Base-by-base conservation (phyloP, 73 alveolate genomes). In the Paramecium biaurelia region DNA sequence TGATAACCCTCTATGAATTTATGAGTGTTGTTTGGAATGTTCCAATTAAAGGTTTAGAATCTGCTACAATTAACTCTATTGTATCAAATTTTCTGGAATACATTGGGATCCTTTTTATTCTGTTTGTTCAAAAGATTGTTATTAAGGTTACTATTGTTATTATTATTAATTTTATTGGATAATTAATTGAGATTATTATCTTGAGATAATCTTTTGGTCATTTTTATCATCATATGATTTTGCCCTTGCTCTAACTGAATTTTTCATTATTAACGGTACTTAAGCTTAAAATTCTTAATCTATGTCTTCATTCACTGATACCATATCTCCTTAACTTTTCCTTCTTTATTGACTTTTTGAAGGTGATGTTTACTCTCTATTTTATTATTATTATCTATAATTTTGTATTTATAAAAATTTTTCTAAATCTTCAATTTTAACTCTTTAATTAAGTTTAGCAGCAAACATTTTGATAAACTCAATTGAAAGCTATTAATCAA, bases 361-460 rank as follows among this genome's bases (percentile, higher is more conserved):
- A n/a, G 32, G 45, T 9, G 37, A 32, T 20, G 3, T 32, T 63
- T 63, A 26, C 0, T 63, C 82, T 28, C 43, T 63, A 28, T 28
- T 63, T 63, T 63, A 26, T 63, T 24, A 7, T 8, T 63, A 63
- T 21, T 18, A 11, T 23, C 82, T 63, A 32, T 63, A 63, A 63
- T 63, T 63, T 32, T 63, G 10, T 11, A 63, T 28, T 63, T 63
- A 63, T 63, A 70, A 37, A 70, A 34, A 70, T 70, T 79, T 79
- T 43, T 79, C 90, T 7, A 79, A 24, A 79, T 79, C 90, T 28
- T 79, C 90, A 18, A 79, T 79, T 79, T 42, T 37, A 23, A 79
- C 72, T 24, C 20, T 79, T 43, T 79, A 7, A 21, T 21, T 20
- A 5, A 79, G 43, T 5, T 38, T 79, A 23, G 90, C 68, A 7